Base-by-base conservation (phyloP, 2,329 filamentous ascomycete species). In the Lojkania enalia region DNA sequence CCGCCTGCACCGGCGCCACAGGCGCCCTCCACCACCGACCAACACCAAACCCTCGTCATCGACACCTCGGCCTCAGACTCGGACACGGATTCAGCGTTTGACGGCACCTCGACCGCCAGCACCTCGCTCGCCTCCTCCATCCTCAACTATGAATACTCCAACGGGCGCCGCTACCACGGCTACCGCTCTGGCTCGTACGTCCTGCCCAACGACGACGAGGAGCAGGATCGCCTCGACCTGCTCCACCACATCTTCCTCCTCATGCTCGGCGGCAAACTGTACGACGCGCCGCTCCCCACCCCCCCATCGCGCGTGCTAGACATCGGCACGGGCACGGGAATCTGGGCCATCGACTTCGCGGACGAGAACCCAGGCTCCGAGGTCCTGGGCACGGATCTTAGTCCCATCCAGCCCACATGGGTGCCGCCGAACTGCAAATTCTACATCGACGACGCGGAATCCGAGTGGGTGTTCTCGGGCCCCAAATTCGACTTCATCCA, bases 371-470 rank as follows among this genome's bases (percentile, higher is more conserved):
- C 66, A 1, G 59, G 51, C 25, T 50, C 57, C 14, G 57, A 67
- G n/a, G 61, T 71, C 31, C 29, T 68, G 2, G 68, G 69, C 38
- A 71, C 62, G 16, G 68, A 71, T 33, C 55, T 71, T 4, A 59
- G 51, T 5, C 67, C 68, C 46, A 69, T 71, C 39, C 68, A 71
- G 47, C 67, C 68, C 9, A 63, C 55, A 16, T 70, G 65, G 64
- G 60, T 70, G 9, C 70, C 71, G 2, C 63, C 70, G 0, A 72
- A 73, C 44, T 60, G 62, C 19, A 64, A 65, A 40, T 73, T 74
- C 59, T 66, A 71, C 52, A 67, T 73, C 42, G 71, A 74, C 57
- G 69, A 74, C 43, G 64, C 63, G 39, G 69, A 73, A 46, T 53
- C 57, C 23, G 65, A 70, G 13, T 74, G 71, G 71, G 54, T 67